Evolutionary conservation across 2,329 filamentous ascomycete genomes (phyloP), one percentile per base, ranked within the genome.

Genomic region (Fusarium penzigii): DNA sequence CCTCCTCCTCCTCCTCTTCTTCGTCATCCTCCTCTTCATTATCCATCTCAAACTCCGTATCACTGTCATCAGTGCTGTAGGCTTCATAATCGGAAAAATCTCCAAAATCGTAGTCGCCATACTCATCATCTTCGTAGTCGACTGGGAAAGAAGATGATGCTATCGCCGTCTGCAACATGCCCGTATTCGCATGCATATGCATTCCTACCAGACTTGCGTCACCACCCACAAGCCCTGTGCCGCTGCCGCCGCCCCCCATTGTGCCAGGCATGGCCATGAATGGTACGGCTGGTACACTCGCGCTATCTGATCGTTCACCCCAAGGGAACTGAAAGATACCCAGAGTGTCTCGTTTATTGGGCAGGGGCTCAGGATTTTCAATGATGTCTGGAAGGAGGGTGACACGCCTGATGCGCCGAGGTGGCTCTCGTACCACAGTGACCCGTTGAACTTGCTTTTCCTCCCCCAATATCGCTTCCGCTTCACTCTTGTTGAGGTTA

Each of bases 291-390:
- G 73, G 74, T 49, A 78, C 66, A 29, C 69, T 78, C 10, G 78
- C 78, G 48, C 75, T 76, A 66, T 86, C 83, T 17, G 83, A 86
- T 60, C 71, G 79, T 69, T 86, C 83, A 13, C 84, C 84, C 82
- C 83, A 86, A 3, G 84, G 82, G 58, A 86, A 86, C 60, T 85
- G 81, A 71, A 85, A 87, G 61, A 87, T 81, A 6, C 83, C 84
- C 16, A 87, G 74, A 11, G 82, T 85, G 12, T 77, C 82, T 40
- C 78, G 75, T 68, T 80, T 82, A 64, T 84, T 73, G 5, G 78
- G 78, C 5, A 87, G 71, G 36, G 83, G 83, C 62, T 81, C 71
- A 5, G 84, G 84, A 56, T 77, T 84, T 65, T 87, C 84, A 34
- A 85, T 64, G 53, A 87, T 87, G 64, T 87, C 84, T 13, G 84